These are phyloP conservation scores for Ophiostoma triangulosporum DNA, from an alignment of 2,329 filamentous ascomycete species.

Conservation along the genomic window DNA sequence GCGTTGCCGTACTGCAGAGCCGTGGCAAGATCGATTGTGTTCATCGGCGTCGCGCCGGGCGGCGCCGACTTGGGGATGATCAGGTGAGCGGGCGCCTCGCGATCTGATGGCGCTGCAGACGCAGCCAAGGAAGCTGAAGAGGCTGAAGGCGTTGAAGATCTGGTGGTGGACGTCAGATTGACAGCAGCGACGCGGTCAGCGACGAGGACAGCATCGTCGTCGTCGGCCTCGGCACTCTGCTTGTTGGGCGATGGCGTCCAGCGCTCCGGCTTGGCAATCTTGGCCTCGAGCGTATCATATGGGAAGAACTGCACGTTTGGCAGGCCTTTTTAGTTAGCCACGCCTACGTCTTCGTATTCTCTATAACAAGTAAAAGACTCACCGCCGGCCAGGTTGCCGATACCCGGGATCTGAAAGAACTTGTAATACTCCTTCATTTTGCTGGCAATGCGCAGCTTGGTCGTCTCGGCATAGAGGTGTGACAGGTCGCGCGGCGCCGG, in stretches of 20 bases:
- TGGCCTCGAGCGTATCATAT: constrained; percentile 79
- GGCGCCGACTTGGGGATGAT: constrained; percentile 54
- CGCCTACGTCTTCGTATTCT: too few species aligned
- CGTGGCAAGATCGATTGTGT: constrained; percentile 66
- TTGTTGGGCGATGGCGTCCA: constrained; percentile 60
- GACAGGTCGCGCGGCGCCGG: constrained; percentile 54
- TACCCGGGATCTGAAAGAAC: constrained; percentile 57
- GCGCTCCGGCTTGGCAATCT: constrained; percentile 58
- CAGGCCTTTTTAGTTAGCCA: constrained; percentile 41
- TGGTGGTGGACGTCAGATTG: constrained; percentile 14
- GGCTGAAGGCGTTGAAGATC: constrained; percentile 1
- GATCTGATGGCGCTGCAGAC: constrained; percentile 16
- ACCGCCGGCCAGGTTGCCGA: constrained; percentile 50
- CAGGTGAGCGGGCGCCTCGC: constrained; percentile 35
- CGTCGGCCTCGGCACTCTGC: constrained; percentile 21
- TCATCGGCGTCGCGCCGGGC: constrained; percentile 37
- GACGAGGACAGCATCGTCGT: constrained; percentile 24
- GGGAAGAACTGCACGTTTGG: constrained; percentile 76
- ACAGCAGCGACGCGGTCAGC: constrained; percentile 22
- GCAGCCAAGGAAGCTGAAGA: constrained; percentile 13
- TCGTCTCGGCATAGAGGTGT: constrained; percentile 62
- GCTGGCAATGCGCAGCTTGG: constrained; percentile 50
- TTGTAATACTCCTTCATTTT: constrained; percentile 73
- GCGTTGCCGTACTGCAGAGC: constrained; percentile 82
- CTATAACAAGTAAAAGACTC: constrained; percentile 17